Evolutionary conservation across 2,329 filamentous ascomycete genomes (phyloP).

Genomic region (Bipolaris victoriae): DNA sequence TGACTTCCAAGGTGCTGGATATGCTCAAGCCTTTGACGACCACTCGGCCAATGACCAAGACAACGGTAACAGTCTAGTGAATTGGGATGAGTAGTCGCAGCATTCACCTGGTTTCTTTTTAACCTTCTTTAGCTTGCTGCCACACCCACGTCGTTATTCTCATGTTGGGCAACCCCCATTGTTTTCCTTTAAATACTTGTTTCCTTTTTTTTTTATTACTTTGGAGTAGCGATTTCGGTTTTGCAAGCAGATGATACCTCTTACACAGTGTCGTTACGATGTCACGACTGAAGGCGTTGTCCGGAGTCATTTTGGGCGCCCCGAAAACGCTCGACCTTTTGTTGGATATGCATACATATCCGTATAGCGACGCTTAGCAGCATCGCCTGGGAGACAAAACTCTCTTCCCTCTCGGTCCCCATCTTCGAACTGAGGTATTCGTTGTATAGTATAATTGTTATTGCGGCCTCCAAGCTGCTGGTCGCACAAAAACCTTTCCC

Average conservation of each 20-base stretch:
- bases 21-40: constrained; percentile 23
- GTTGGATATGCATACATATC: constrained; percentile 11
- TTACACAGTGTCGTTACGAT: constrained; percentile 18
- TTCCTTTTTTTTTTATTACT: background rate
- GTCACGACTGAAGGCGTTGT: constrained; percentile 19
- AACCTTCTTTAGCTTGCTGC: background rate
- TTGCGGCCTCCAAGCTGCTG: constrained; percentile 6
- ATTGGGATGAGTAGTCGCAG: constrained; percentile 28
- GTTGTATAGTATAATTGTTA: constrained; percentile 28
- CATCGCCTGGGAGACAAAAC: constrained; percentile 16
- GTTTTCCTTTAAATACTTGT: background rate
- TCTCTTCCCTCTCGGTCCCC: constrained; percentile 14
- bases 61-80: constrained; percentile 31
- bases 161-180: background rate
- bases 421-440: constrained; percentile 10
- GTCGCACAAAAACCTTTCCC: background rate
- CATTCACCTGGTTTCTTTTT: background rate
- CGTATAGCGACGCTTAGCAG: constrained; percentile 16
- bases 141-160: background rate
- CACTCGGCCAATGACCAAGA: constrained; percentile 25
- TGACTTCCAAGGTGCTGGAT: constrained; percentile 27
- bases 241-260: constrained; percentile 20
- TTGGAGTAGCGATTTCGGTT: constrained; percentile 8
- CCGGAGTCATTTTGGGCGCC: constrained; percentile 10
- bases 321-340: constrained; percentile 12